phyloP scores from a whole-genome alignment of 2,329 filamentous ascomycete species.

The Exophiala xenobiotica region DNA sequence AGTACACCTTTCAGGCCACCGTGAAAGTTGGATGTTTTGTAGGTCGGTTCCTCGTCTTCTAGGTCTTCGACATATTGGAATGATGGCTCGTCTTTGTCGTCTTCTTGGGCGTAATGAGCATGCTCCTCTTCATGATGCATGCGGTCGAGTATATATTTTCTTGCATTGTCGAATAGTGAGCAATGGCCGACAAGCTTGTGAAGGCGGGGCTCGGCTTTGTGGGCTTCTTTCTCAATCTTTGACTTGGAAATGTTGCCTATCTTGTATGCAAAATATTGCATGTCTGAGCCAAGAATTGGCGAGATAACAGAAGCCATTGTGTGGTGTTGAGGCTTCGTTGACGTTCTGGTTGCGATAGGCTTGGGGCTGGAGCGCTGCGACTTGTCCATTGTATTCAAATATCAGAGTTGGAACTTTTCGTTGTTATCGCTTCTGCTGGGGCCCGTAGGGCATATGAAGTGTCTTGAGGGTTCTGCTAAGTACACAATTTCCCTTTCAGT shows the following conservation, averaged over 20 bases:
- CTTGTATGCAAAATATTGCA: constrained; percentile 18
- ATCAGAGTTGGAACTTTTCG: not conserved
- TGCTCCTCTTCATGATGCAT: constrained; percentile 6
- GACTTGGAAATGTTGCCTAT: constrained; percentile 17
- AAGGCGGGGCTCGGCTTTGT: constrained; percentile 18
- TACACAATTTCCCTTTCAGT: not conserved
- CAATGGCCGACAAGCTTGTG: constrained; percentile 21
- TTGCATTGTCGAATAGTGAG: constrained; percentile 19
- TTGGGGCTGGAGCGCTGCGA: not conserved
- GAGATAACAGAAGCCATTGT: not conserved
- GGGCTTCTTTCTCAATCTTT: constrained; percentile 22
- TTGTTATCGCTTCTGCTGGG: not conserved
- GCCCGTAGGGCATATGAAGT: not conserved
- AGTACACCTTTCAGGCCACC: not conserved
- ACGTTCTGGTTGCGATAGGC: not conserved
- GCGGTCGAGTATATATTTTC: constrained; percentile 17
- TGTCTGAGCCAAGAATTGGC: not conserved
- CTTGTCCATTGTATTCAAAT: not conserved
- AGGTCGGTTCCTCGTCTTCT: not conserved
- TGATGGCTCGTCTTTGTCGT: constrained; percentile 6
- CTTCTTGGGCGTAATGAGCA: no score
- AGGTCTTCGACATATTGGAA: constrained; percentile 6
- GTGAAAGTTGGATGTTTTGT: not conserved
- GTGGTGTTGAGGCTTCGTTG: not conserved
- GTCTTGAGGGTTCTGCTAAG: not conserved